Percentiles rank a stretch among this genome's conserved stretches.
Conservation (phyloP, 2,329 filamentous ascomycete species). For the Helicocarpus griseus region DNA sequence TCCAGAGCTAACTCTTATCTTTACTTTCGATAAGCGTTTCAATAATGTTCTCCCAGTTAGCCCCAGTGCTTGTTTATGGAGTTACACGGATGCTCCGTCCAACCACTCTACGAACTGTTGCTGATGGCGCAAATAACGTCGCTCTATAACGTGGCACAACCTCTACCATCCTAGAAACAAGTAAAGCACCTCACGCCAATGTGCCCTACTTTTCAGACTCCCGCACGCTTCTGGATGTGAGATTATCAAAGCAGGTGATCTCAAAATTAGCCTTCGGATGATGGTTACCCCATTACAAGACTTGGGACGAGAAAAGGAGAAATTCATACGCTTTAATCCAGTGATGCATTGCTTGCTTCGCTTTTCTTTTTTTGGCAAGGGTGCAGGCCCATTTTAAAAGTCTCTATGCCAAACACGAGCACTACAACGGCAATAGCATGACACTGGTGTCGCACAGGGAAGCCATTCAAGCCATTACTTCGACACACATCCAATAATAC, state of each 20-base stretch:
- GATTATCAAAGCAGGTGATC: background rate
- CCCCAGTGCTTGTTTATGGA: background rate
- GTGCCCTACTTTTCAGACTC: background rate
- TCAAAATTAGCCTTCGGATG: too few relatives aligned
- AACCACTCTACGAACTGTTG: background rate
- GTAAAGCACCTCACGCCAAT: background rate
- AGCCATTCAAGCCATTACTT: background rate
- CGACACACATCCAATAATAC: background rate
- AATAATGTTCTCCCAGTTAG: background rate
- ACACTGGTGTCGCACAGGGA: background rate
- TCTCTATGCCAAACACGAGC: background rate
- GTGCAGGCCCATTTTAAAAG: background rate
- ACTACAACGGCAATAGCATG: background rate
- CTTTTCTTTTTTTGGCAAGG: background rate
- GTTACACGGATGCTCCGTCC: background rate
- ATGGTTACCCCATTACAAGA: background rate
- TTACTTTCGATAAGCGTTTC: background rate
- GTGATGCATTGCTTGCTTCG: background rate
- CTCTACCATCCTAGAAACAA: background rate
- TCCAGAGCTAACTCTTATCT: background rate
- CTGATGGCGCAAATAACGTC: background rate
- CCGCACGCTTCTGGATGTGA: background rate
- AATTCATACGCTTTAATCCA: background rate
- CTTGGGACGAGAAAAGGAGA: background rate
- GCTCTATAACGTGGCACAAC: background rate